Conservation (phyloP, 2,329 filamentous ascomycete genomes). For the Penicillium sp. region DNA sequence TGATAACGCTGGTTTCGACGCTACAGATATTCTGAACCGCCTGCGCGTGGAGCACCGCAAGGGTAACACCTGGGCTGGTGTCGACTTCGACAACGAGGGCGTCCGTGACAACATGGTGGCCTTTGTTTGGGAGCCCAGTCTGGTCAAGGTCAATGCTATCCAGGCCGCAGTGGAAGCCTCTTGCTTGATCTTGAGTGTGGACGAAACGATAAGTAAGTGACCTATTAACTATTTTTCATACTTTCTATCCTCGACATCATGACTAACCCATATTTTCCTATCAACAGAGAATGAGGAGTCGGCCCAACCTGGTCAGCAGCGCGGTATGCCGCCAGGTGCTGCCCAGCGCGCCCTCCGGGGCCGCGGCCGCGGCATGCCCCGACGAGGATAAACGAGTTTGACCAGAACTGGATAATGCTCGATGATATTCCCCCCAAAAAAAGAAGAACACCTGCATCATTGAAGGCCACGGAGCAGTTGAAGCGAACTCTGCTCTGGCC, state of each 20-base stretch:
- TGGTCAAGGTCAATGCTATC: slow-evolving; percentile 96
- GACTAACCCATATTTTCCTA: slow-evolving; percentile 16
- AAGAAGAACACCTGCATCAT: slow-evolving; percentile 11
- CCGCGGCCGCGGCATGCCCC: slow-evolving; percentile 83
- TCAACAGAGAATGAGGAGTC: slow-evolving; percentile 82
- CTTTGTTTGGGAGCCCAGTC: slow-evolving; percentile 95
- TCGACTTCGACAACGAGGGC: slow-evolving; percentile 91
- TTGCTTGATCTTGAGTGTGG: slow-evolving; percentile 92
- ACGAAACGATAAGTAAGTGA: slow-evolving; percentile 85
- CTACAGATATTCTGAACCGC: slow-evolving; percentile 95
- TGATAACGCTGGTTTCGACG: slow-evolving; percentile 98
- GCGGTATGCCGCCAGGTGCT: slow-evolving; percentile 73
- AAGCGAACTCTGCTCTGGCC: background rate
- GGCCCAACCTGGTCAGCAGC: slow-evolving; percentile 73
- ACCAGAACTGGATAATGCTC: slow-evolving; percentile 27
- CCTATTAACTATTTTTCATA: background rate
- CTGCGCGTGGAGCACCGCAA: slow-evolving; percentile 94
- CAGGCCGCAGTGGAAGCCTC: slow-evolving; percentile 94
- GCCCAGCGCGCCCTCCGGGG: slow-evolving; percentile 86
- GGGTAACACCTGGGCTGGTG: slow-evolving; percentile 89
- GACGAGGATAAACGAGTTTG: slow-evolving; percentile 29
- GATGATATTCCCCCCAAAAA: slow-evolving; percentile 15
- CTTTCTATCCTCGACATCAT: background rate
- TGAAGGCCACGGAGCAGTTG: background rate
- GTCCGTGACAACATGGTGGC: slow-evolving; percentile 90